Evolutionary conservation across 148 eudicot genomes (phyloP), one percentile per base, ranked within the genome.

Genomic region (Oxyria digyna): DNA sequence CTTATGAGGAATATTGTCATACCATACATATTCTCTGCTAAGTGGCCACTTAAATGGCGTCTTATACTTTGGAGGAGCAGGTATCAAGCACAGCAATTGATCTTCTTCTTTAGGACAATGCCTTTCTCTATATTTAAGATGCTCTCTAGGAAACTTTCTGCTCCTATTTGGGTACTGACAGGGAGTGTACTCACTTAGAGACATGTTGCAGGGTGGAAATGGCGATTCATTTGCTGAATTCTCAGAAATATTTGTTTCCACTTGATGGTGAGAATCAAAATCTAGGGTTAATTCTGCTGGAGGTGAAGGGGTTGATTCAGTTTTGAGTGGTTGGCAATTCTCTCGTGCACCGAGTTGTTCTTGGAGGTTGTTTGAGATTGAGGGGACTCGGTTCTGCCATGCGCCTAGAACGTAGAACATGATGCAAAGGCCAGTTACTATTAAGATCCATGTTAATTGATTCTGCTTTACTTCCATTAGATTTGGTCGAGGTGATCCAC

Each of bases 1-100:
- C 77, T 88, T 94, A 71, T 94, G 98, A 10, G 98, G 97, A 55
- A 94, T 94, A 43, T 94, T 94, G 49, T 80, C 86, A 67, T 80
- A 90, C 98, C 97, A 94, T 3, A 97, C 92, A 57, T 79, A 85
- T 67, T 90, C 98, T 68, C 96, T 74, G 45, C 97, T 94, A 76
- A 88, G 86, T 8, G 98, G 98, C 98, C 98, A 89, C 74, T 86
- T 87, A 75, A 93, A 93, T 21, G 98, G 98, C 46, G 78, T 33
- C 78, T 89, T 94, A 74, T 94, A 94, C 69, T 84, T 85, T 1
- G 96, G 91, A 0, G 98, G 98, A 49, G 98, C 78, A 0, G 98
- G 97, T 42, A 94, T 94, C 8, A 94, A 81, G 65, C 98, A 94
- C 11, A 75, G 50, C 6, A 94, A 45, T 41, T 78, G 68, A 75